Percentiles rank a stretch among this genome's conserved stretches.
Evolutionary conservation across 305 asterid genomes (phyloP).

Genomic region (Fraxinus latifolia): DNA sequence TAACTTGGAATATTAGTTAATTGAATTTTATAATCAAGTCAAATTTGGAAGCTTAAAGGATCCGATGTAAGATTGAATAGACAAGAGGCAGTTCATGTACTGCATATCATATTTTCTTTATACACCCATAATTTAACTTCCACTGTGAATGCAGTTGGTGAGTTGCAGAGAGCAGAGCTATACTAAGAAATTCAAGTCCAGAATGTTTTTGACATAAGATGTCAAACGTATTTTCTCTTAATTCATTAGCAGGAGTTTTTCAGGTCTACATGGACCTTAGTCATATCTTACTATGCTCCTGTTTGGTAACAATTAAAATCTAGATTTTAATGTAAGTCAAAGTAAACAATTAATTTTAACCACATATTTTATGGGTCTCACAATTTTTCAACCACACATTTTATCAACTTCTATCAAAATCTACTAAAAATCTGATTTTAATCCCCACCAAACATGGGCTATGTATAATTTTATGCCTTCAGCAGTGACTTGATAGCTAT

Average conservation of each 20-base stretch:
- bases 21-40: not conserved
- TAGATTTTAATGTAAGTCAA: too few species aligned
- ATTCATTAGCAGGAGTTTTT: conserved; percentile 8
- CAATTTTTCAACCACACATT: too few species aligned
- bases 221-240: conserved; percentile 12
- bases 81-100: not conserved
- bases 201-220: not conserved
- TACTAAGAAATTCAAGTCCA: not conserved
- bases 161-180: not conserved
- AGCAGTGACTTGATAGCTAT: conserved; percentile 6
- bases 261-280: conserved; percentile 7
- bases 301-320: too few species aligned
- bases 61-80: not conserved
- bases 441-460: too few species aligned
- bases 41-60: not conserved
- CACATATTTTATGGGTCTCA: too few species aligned
- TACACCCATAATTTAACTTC: not conserved
- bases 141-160: not conserved
- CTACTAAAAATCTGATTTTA: too few species aligned
- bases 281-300: not conserved
- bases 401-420: too few species aligned
- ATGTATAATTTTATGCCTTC: conserved; percentile 14
- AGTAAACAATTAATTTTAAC: too few species aligned
- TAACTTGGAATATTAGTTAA: not conserved
- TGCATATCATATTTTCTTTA: not conserved